phyloP scores from a whole-genome alignment of 73 alveolate genomes.

The Uronychia binucleata region DNA sequence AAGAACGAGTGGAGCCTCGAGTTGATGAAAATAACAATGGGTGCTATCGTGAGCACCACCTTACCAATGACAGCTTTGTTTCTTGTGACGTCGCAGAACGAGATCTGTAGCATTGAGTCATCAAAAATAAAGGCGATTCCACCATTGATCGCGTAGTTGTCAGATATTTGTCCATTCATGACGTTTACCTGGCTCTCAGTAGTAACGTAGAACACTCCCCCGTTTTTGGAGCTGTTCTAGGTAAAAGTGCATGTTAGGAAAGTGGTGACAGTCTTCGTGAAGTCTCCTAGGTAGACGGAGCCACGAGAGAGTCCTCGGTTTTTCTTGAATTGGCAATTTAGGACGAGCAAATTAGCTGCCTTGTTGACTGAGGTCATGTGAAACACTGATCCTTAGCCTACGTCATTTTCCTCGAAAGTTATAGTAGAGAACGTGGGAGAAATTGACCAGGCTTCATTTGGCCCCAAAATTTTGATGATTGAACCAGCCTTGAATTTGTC shows the following conservation, averaged over 20 bases:
- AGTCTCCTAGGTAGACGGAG: not conserved
- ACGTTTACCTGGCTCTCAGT: not conserved
- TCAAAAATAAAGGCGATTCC: not conserved
- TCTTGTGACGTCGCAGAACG: not conserved
- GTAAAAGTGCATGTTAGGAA: not conserved
- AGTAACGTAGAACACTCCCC: not conserved
- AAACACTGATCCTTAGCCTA: not conserved
- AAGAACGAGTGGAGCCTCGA: too few relatives aligned
- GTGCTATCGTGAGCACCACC: too few relatives aligned
- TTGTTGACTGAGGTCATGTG: not conserved
- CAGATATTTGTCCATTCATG: not conserved
- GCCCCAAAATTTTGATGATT: not conserved
- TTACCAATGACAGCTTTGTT: not conserved
- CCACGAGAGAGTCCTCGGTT: not conserved
- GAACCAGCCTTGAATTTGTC: not conserved
- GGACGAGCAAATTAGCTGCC: not conserved
- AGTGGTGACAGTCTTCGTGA: not conserved
- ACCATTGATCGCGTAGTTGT: not conserved
- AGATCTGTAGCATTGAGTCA: not conserved
- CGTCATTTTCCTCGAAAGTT: not conserved
- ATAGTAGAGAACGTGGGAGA: not conserved
- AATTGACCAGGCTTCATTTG: not conserved
- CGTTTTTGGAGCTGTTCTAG: not conserved
- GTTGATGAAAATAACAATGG: not conserved
- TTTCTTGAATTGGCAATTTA: not conserved